Percentiles rank a stretch among this genome's conserved stretches.
Evolutionary conservation across 169 alveolate species (phyloP).

Genomic region (Plasmodium billcollinsi): DNA sequence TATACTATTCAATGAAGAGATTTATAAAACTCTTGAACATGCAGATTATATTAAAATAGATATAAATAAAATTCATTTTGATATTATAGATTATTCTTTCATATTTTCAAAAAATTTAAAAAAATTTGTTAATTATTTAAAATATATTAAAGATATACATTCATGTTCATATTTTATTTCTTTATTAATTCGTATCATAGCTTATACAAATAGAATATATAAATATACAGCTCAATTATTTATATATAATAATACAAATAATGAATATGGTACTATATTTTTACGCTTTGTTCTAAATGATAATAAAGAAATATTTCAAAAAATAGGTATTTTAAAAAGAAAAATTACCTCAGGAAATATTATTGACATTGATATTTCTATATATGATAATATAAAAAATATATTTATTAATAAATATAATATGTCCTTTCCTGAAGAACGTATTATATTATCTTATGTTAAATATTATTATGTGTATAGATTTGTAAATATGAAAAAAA

Average conservation of each 20-base stretch:
- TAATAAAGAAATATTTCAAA: constrained; percentile 1
- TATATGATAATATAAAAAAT: constrained; percentile 34
- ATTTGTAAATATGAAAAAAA: neutral
- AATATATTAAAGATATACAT: constrained; percentile 29
- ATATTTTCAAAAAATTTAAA: constrained; percentile 20
- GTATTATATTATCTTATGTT: constrained; percentile 32
- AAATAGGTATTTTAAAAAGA: neutral
- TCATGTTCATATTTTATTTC: constrained; percentile 45
- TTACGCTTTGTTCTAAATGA: constrained; percentile 12
- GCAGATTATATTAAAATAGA: constrained; percentile 32
- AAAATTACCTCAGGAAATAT: neutral
- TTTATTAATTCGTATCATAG: constrained; percentile 17
- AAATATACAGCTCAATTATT: constrained; percentile 48
- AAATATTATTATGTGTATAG: constrained; percentile 24
- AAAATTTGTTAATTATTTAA: constrained; percentile 21
- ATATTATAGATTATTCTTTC: constrained; percentile 30
- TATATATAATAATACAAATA: constrained; percentile 21
- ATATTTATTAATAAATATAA: constrained; percentile 14
- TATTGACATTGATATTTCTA: constrained; percentile 9
- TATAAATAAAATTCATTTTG: constrained; percentile 45
- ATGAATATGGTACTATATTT: constrained; percentile 24
- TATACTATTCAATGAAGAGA: constrained; percentile 28
- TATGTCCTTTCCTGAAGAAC: constrained; percentile 46
- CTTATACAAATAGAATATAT: constrained; percentile 34
- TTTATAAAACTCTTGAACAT: constrained; percentile 19